These are phyloP conservation scores for Galerina sulciceps DNA, from an alignment of 768 basidiomycete species.

Conservation along the genomic window DNA sequence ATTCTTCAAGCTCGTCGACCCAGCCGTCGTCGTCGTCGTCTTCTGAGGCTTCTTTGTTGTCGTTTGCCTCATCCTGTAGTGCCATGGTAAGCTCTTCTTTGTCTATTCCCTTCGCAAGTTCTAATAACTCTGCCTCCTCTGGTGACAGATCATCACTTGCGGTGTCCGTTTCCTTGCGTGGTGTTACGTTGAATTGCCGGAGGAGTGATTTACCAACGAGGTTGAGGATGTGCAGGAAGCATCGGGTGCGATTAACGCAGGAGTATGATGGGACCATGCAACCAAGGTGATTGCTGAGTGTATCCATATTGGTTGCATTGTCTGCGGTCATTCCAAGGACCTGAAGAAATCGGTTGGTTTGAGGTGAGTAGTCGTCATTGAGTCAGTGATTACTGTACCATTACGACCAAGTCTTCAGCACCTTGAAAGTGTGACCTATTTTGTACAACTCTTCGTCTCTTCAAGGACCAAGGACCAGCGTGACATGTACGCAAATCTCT, in stretches of 20 bases:
- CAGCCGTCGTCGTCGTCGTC: constrained; percentile 21
- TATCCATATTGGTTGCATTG: constrained; percentile 39
- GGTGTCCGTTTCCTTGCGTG: constrained; percentile 13
- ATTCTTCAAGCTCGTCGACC: constrained; percentile 17
- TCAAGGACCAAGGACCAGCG: too few species aligned
- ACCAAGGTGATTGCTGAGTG: constrained; percentile 32
- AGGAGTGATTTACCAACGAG: constrained; percentile 37
- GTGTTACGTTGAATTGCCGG: constrained; percentile 32
- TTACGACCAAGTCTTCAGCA: too few species aligned
- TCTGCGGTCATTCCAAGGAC: constrained; percentile 38
- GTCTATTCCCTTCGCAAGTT: constrained; percentile 9
- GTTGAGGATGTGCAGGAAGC: constrained; percentile 44
- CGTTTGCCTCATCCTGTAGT: neutral
- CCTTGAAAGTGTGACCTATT: too few species aligned
- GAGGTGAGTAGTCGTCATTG: neutral
- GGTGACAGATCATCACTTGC: neutral
- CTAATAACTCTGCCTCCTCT: neutral
- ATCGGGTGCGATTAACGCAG: constrained; percentile 31
- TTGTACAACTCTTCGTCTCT: too few species aligned
- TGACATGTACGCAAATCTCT: too few species aligned
- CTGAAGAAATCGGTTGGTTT: constrained; percentile 12
- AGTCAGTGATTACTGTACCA: too few species aligned
- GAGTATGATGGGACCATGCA: constrained; percentile 22
- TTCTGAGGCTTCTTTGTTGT: constrained; percentile 20
- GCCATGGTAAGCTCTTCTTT: neutral